Evolutionary conservation across 139 green algal genomes (phyloP).

Genomic region (Chlorella ohadii): DNA sequence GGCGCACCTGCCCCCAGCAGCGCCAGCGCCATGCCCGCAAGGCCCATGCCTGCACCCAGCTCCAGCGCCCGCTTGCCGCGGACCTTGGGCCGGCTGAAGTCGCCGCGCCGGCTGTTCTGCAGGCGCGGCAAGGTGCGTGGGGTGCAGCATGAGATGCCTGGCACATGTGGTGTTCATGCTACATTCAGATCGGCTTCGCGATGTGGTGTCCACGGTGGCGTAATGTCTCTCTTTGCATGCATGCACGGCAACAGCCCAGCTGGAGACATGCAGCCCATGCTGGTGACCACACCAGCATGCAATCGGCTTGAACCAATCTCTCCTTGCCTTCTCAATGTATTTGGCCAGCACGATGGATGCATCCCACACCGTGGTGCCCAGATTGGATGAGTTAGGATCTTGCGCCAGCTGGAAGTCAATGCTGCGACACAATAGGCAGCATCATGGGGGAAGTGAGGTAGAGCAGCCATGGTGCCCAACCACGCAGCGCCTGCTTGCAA

Average conservation of each 20-base stretch:
- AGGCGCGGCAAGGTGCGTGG: neutral
- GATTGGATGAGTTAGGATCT: slow-evolving; percentile 82
- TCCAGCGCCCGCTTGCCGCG: slow-evolving; percentile 81
- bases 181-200: no score
- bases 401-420: slow-evolving; percentile 69
- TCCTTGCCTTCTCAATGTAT: slow-evolving; percentile 86
- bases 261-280: no score
- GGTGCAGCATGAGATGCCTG: no score
- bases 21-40: slow-evolving; percentile 66
- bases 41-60: slow-evolving; percentile 88
- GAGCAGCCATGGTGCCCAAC: no score
- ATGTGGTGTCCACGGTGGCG: no score
- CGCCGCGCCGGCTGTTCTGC: slow-evolving; percentile 80
- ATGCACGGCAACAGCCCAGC: no score
- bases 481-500: no score
- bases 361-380: slow-evolving; percentile 95
- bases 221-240: no score
- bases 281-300: no score
- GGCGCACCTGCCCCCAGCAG: slow-evolving; percentile 52
- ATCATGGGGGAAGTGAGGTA: no score
- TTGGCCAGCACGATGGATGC: slow-evolving; percentile 93
- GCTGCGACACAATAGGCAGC: slow-evolving; percentile 37
- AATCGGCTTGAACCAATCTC: no score
- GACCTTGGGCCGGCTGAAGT: slow-evolving; percentile 71
- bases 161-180: no score